Base-by-base conservation (phyloP, 2,329 filamentous ascomycete genomes). In the Gnomoniopsis sp. region DNA sequence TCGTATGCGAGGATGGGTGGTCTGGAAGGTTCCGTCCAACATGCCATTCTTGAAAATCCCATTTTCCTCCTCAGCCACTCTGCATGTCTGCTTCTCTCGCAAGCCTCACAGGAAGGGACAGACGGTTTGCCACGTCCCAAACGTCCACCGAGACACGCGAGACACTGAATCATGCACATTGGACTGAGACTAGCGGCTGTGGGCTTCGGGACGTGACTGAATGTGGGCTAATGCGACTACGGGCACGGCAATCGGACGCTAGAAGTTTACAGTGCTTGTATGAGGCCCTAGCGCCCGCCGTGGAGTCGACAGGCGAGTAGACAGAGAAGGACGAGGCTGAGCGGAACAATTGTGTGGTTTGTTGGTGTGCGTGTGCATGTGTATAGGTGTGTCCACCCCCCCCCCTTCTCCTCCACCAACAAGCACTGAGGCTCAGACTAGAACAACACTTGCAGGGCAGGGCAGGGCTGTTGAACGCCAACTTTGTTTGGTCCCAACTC, bases 401-500 rank as follows among this genome's bases (percentile, higher is more conserved):
- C 36, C 26, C 26, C 26, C 8, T 30, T 30, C 8, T 30, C 26
- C 26, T 30, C 26, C 26, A 30, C 12, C 12, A 41, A 14, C 36
- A 41, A 41, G 17, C 12, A 33, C 19, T 22, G 26, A 53, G 38
- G 41, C 51, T 36, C 26, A 4, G 17, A 47, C 43, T 30, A 47
- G 26, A 44, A 34, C 26, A 4, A 19, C 52, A 48, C 43, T 54
- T 54, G 52, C 52, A 54, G 52, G 52, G 52, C 23, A 54, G n/a
- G 30, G 43, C 26, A 51, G 34, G 51, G 53, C 51, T 56, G 48
- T 41, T 41, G 43, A 38, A 36, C 34, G 50, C 59, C 55, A 60
- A 49, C 52, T 50, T 49, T 55, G 59, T 52, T 56, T 61, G 59
- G 59, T 61, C 59, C 59, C 55, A 60, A 58, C 58, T 57, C 58